Conservation (phyloP, 2,329 filamentous ascomycete species). For the Phaeosphaeria sp. region DNA sequence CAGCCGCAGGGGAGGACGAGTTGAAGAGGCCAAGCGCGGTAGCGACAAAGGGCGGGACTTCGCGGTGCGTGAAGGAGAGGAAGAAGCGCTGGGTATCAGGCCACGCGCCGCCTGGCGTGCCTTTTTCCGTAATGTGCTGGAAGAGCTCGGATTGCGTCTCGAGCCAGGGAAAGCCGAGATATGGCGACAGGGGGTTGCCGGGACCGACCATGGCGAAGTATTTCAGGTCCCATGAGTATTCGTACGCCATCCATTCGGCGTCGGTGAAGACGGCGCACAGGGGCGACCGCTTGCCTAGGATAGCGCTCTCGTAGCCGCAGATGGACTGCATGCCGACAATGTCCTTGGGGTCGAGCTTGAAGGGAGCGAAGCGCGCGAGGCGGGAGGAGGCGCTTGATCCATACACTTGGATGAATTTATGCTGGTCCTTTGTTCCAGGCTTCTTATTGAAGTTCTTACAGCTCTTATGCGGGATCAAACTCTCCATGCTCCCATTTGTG, state of each 20-base stretch:
- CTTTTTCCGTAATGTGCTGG: constrained; percentile 30
- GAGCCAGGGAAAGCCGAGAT: constrained; percentile 70
- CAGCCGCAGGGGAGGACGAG: constrained; percentile 68
- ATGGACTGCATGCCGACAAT: constrained; percentile 70
- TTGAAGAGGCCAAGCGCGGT: constrained; percentile 74
- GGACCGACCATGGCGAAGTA: constrained; percentile 72
- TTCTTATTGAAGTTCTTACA: constrained; percentile 43
- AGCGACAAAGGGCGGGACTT: constrained; percentile 69
- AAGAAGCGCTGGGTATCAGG: constrained; percentile 63
- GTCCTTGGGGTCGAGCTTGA: constrained; percentile 67
- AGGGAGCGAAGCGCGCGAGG: constrained; percentile 42
- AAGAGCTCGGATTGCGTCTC: constrained; percentile 60
- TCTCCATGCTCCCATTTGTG: constrained; percentile 36
- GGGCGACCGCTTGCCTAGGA: constrained; percentile 64
- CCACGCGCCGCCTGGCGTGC: constrained; percentile 51
- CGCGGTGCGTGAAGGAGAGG: constrained; percentile 71
- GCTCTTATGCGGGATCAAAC: constrained; percentile 43
- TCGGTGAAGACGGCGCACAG: constrained; percentile 64
- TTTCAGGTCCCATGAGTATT: constrained; percentile 67
- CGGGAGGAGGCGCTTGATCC: constrained; percentile 30
- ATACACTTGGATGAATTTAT: constrained; percentile 37
- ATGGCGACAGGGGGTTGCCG: constrained; percentile 61
- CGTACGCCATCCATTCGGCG: constrained; percentile 69
- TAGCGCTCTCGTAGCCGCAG: constrained; percentile 69
- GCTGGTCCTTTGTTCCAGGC: constrained; percentile 38